Percentiles rank a stretch among this genome's conserved stretches.
Conservation (phyloP, 2,329 filamentous ascomycete genomes). For the Penicillium palitans region DNA sequence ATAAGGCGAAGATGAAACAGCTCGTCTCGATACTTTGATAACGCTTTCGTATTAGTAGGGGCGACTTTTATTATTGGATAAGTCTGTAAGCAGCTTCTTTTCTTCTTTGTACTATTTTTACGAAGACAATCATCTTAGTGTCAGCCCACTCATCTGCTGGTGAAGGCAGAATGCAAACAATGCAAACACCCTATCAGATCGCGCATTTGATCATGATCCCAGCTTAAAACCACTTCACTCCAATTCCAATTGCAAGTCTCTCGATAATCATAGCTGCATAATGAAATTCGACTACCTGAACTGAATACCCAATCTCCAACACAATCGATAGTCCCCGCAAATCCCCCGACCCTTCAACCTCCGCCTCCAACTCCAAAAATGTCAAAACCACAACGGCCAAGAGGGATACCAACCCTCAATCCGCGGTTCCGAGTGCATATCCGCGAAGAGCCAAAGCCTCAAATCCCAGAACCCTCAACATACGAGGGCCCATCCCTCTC, state of each 20-base stretch:
- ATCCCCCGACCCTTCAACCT: background rate
- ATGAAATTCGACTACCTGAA: background rate
- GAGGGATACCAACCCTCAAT: background rate
- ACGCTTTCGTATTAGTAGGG: background rate
- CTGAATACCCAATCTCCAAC: background rate
- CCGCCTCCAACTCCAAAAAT: background rate
- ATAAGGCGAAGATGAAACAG: background rate
- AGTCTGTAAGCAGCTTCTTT: background rate
- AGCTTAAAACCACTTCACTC: background rate
- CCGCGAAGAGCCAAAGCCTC: background rate
- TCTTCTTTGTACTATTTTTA: background rate
- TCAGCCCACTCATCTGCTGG: background rate
- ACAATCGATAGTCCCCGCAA: background rate
- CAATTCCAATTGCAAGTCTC: background rate
- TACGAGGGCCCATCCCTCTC: constrained; percentile 2
- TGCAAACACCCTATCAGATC: constrained; percentile 19
- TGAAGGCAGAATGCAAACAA: constrained; percentile 11
- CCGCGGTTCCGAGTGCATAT: constrained; percentile 4
- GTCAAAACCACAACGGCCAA: constrained; percentile 4
- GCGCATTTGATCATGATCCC: constrained; percentile 5
- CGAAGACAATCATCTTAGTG: background rate
- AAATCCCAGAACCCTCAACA: background rate
- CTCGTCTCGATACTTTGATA: background rate
- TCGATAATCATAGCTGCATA: background rate
- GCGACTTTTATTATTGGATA: background rate